A percentile compares a stretch with the other conserved stretches of the same genome.
These are phyloP conservation scores for Coprinopsis marcescibilis DNA, from an alignment of 768 basidiomycete species.

Conservation along the genomic window DNA sequence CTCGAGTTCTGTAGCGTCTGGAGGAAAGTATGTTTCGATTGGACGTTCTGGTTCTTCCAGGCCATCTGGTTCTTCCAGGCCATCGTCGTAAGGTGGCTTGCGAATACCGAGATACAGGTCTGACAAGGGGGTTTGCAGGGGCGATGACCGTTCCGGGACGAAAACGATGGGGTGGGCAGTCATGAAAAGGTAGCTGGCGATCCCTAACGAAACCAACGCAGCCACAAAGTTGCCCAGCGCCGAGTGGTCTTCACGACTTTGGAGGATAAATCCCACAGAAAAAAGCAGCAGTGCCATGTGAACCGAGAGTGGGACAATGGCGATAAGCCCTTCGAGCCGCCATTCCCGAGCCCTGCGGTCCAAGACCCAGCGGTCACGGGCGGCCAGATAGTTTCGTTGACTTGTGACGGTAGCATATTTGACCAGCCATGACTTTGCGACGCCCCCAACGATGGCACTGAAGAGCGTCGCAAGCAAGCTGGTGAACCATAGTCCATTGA, in stretches of 20 bases:
- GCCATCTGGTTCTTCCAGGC: background rate
- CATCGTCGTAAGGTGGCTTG: background rate
- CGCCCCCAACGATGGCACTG: constrained; percentile 21
- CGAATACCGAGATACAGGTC: background rate
- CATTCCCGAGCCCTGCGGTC: constrained; percentile 10
- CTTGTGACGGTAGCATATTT: constrained; percentile 14
- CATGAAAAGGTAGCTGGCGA: background rate
- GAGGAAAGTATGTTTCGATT: background rate
- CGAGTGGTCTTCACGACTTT: background rate
- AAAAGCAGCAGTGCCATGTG: constrained; percentile 15
- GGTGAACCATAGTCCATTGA: constrained; percentile 22
- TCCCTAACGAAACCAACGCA: background rate
- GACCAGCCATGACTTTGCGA: constrained; percentile 17
- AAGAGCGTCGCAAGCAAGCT: constrained; percentile 20
- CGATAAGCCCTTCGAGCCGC: constrained; percentile 13
- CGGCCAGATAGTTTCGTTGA: constrained; percentile 11
- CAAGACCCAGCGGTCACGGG: constrained; percentile 14
- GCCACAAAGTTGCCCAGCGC: background rate
- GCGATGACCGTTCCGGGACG: background rate
- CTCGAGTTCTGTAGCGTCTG: background rate
- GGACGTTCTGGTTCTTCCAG: background rate
- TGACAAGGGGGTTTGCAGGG: background rate
- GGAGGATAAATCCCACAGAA: constrained; percentile 13
- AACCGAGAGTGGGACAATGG: constrained; percentile 12
- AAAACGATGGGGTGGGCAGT: background rate